These are phyloP conservation scores for Euphrasia confusa DNA, from an alignment of 257 asterid species.

Conservation along the genomic window DNA sequence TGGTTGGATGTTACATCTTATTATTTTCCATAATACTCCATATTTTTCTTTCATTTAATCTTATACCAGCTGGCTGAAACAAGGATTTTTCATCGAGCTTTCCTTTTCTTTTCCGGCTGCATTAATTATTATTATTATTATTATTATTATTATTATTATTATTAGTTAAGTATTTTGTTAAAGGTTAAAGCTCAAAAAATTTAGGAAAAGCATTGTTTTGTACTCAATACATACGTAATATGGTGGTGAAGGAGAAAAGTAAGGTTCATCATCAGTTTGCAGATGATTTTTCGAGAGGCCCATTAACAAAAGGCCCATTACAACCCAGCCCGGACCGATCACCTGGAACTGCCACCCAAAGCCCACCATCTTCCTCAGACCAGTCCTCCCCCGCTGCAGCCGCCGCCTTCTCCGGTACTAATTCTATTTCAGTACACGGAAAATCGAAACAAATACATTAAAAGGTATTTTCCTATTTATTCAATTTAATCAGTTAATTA, in stretches of 20 bases:
- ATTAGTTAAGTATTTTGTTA: background rate
- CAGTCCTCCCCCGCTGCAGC: constrained; percentile 17
- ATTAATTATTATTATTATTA: background rate
- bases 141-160: background rate
- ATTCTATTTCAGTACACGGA: background rate
- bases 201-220: background rate
- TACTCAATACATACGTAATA: too few relatives aligned
- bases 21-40: background rate
- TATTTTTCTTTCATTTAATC: too few relatives aligned
- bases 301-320: constrained; percentile 23
- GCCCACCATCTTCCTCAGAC: constrained; percentile 47
- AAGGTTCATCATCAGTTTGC: constrained; percentile 24
- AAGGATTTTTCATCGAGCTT: background rate
- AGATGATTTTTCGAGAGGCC: constrained; percentile 28
- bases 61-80: background rate
- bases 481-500: background rate
- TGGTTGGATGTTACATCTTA: background rate
- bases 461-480: background rate
- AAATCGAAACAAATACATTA: background rate
- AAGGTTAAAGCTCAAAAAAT: background rate
- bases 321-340: constrained; percentile 29
- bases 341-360: constrained; percentile 27
- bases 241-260: constrained; percentile 20
- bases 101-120: background rate
- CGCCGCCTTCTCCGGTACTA: constrained; percentile 27